Base-by-base conservation (phyloP, 2,329 filamentous ascomycete genomes). In the Hypoxylon sp. region DNA sequence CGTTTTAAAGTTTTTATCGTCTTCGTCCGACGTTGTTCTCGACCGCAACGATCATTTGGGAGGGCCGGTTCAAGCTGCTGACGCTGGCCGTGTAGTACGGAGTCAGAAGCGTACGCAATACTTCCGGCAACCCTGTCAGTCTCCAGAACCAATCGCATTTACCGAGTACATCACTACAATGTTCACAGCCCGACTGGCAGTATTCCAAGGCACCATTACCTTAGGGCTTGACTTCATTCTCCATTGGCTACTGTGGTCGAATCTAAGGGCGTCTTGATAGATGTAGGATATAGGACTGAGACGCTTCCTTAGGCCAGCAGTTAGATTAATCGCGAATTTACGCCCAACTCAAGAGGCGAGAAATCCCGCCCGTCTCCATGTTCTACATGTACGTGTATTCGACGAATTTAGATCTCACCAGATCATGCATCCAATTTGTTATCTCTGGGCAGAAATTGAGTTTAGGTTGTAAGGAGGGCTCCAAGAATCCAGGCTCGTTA, bases 31-130 rank as follows among this genome's bases (percentile, higher is more conserved):
- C 28, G 24, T 18, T 14, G 4, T 44, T 4, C 14, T 30, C 44
- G 24, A 28, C 22, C 26, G 12, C 24, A 51, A 33, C 46, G 33
- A 5, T n/a, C 26, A 28, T 44, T 22, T 42, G 11, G 28, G 53
- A 42, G 32, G 18, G 26, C 24, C 20, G 11, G 44, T 18, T 33
- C 44, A 28, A 24, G 24, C 14, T 45, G 52, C 62, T 54, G 26
- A 49, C 42, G 52, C 42, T 51, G 7, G 30, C 24, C 26, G 8
- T 55, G 42, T 54, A 33, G 9, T 28, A 44, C 42, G 20, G 48
- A 53, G 24, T 53, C 42, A 20, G 44, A 36, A 40, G 20, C 24
- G 18, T 40, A 36, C 52, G 40, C 52, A 46, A 61, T 45, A 53
- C 32, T 22, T 18, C 16, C 36, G 28, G 18, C n/a, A 50, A 20